These are phyloP conservation scores for Clitopilus hobsonii DNA, from an alignment of 768 basidiomycete species.

Conservation along the genomic window DNA sequence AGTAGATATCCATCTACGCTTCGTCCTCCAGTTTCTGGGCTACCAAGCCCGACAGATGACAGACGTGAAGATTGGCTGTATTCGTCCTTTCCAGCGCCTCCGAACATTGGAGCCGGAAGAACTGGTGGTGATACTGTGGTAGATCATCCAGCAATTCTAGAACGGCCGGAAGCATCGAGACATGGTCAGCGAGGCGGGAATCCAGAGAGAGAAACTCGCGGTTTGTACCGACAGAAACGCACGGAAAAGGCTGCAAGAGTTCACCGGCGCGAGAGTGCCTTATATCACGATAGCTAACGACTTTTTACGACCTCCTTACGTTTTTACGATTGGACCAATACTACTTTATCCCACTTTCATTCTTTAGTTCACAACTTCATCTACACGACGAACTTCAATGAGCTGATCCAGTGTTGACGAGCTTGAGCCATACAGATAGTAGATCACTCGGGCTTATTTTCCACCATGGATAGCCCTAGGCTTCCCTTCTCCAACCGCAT, in stretches of 20 bases:
- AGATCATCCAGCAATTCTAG: too few relatives aligned
- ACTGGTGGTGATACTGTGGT: too few relatives aligned
- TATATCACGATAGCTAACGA: not conserved
- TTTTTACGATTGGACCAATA: too few relatives aligned
- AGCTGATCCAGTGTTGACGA: too few relatives aligned
- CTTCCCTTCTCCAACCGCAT: constrained; percentile 50
- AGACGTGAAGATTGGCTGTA: not conserved
- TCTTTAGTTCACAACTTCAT: not conserved
- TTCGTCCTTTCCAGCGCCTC: not conserved
- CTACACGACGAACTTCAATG: too few relatives aligned
- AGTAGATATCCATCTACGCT: not conserved
- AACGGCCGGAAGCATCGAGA: too few relatives aligned
- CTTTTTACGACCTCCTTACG: not conserved
- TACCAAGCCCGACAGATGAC: not conserved
- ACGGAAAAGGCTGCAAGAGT: not conserved
- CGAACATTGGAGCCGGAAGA: too few relatives aligned
- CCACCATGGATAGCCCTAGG: too few relatives aligned
- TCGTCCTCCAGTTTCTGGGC: not conserved
- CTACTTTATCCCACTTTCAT: too few relatives aligned
- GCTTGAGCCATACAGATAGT: too few relatives aligned
- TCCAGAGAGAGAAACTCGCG: not conserved
- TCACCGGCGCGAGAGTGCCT: not conserved
- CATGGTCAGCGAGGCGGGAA: too few relatives aligned
- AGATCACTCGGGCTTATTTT: too few relatives aligned
- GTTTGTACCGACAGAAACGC: not conserved